Evolutionary conservation across 768 basidiomycete genomes (phyloP).

Genomic region (Rossbeevera mucosa): DNA sequence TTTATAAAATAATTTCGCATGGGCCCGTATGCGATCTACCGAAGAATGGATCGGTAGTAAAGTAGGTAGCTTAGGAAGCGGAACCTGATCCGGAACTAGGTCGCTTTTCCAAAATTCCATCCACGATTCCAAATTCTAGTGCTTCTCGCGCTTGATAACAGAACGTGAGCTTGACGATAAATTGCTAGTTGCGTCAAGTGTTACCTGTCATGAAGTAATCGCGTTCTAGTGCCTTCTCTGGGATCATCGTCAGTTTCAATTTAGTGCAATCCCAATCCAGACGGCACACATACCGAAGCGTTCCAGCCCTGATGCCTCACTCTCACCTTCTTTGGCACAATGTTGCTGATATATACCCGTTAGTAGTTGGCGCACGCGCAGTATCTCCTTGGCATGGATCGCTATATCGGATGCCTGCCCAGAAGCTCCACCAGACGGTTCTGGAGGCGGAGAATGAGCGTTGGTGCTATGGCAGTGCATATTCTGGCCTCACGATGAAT

Average conservation of each 20-base stretch:
- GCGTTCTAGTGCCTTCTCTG: conserved; percentile 86
- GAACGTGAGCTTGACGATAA: conserved; percentile 22
- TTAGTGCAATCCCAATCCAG: conserved; percentile 20
- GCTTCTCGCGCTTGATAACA: conserved; percentile 70
- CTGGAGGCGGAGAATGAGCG: conserved; percentile 38
- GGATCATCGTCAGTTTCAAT: conserved; percentile 15
- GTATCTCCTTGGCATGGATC: conserved; percentile 95
- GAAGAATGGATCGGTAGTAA: conserved; percentile 2
- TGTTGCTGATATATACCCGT: conserved; percentile 89
- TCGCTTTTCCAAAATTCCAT: conserved; percentile 81
- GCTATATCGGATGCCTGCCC: conserved; percentile 96
- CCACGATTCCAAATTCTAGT: conserved; percentile 86
- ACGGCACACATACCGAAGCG: conserved; percentile 65
- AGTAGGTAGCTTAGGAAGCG: conserved; percentile 14
- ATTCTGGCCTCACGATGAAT: conserved; percentile 74
- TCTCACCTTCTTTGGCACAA: conserved; percentile 67
- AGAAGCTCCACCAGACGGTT: conserved; percentile 93
- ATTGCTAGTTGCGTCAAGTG: conserved; percentile 10
- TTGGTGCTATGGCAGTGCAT: conserved; percentile 1
- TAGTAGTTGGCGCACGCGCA: conserved; percentile 77
- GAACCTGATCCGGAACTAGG: conserved; percentile 47
- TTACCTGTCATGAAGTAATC: conserved; percentile 94
- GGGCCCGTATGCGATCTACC: conserved; percentile 1
- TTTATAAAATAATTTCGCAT: conserved; percentile 15
- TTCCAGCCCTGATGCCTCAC: conserved; percentile 53